phyloP scores from a whole-genome alignment of 1,139 yeast species.

The Geotrichum aggregatum region DNA sequence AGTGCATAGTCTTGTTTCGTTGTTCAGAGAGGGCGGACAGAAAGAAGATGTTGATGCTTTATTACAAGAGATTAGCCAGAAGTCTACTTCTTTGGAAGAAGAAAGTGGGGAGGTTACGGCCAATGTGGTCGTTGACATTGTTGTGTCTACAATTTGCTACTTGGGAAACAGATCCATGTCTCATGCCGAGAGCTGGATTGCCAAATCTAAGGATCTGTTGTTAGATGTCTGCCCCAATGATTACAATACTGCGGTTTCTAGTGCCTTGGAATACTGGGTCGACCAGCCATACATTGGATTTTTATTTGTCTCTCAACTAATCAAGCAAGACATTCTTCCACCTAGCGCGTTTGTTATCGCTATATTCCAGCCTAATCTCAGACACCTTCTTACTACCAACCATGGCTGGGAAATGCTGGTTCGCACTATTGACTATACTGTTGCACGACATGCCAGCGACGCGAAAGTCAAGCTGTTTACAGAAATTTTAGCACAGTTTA shows the following conservation, averaged over 20 bases:
- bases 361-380: conserved; percentile 18
- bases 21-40: conserved; percentile 32
- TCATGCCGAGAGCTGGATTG: conserved; percentile 70
- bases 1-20: conserved; percentile 36
- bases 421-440: conserved; percentile 20
- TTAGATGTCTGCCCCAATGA: conserved; percentile 37
- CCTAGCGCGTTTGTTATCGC: conserved; percentile 18
- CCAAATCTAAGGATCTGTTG: conserved; percentile 53
- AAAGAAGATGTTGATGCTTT: conserved; percentile 37
- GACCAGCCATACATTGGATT: conserved; percentile 78
- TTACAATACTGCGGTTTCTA: conserved; percentile 46
- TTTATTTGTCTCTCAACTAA: conserved; percentile 61
- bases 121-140: conserved; percentile 52
- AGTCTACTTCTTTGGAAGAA: conserved; percentile 29
- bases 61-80: conserved; percentile 36
- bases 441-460: no score
- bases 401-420: conserved; percentile 30
- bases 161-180: conserved; percentile 88
- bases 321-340: conserved; percentile 40
- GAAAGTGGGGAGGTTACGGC: conserved; percentile 36
- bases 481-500: conserved; percentile 8
- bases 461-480: conserved; percentile 17
- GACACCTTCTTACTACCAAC: conserved; percentile 22
- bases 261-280: conserved; percentile 73
- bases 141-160: conserved; percentile 70